A percentile compares a stretch with the other conserved stretches of the same genome.
Conservation (phyloP, 2,329 filamentous ascomycete species). For the Claviceps digitariae region DNA sequence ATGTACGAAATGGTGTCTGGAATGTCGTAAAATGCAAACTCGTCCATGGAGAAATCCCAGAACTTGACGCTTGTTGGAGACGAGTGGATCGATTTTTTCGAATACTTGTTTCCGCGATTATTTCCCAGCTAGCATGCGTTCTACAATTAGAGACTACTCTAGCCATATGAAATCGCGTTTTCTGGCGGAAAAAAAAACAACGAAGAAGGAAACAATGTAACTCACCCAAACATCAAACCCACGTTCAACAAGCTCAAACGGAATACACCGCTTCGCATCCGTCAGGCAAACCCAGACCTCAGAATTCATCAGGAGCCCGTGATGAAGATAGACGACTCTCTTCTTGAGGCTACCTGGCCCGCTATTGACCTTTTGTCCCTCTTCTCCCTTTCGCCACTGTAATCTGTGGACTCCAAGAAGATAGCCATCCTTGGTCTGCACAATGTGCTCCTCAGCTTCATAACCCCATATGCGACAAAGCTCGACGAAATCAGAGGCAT, state of each 20-base stretch:
- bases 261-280: slow-evolving; percentile 70
- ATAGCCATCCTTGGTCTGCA: slow-evolving; percentile 89
- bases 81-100: slow-evolving; percentile 73
- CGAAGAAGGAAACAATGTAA: slow-evolving; percentile 4
- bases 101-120: slow-evolving; percentile 98
- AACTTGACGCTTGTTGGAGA: slow-evolving; percentile 67
- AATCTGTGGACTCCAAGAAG: slow-evolving; percentile 80
- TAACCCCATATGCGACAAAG: slow-evolving; percentile 88
- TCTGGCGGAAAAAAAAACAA: neutral
- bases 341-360: slow-evolving; percentile 58
- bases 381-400: slow-evolving; percentile 70
- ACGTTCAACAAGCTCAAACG: slow-evolving; percentile 76
- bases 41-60: slow-evolving; percentile 97
- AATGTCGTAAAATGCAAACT: slow-evolving; percentile 96
- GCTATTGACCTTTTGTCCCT: slow-evolving; percentile 62
- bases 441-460: slow-evolving; percentile 88
- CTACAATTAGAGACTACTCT: neutral
- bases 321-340: slow-evolving; percentile 84
- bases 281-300: slow-evolving; percentile 96
- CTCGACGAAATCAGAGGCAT: slow-evolving; percentile 84
- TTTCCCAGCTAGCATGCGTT: slow-evolving; percentile 58
- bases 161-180: neutral
- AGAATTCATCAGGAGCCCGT: slow-evolving; percentile 95
- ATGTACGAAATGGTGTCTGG: slow-evolving; percentile 91
- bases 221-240: slow-evolving; percentile 92